Evolutionary conservation across 2,329 filamentous ascomycete genomes (phyloP), one percentile per base, ranked within the genome.

Genomic region (Lasiodiplodia sp.): DNA sequence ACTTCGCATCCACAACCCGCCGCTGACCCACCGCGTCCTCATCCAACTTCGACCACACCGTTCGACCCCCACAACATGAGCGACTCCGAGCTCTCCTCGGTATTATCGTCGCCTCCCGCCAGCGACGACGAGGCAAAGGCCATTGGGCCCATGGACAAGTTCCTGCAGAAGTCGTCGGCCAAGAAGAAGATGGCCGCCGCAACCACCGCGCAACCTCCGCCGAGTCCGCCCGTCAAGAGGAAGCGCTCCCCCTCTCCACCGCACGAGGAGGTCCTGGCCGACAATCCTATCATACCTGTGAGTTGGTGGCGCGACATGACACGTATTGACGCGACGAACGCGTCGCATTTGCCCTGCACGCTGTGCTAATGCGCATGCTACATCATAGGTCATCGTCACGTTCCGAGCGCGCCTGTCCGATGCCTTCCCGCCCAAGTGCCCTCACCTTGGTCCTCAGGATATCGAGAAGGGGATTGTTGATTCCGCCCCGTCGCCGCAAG

Each of bases 381-480:
- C 73, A 74, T 73, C 70, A 56, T 76, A 97, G 93, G 97, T 99
- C 82, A 92, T 99, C 80, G 93, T 98, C 73, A 97, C 97, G 93
- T 99, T 98, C 82, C 90, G 95, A 79, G 92, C 92, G 80, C 93
- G 96, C 77, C 98, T 99, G 81, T 90, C 87, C 81, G 94, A 97
- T 70, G 91, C 89, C 70, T 96, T 99, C 73, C 91, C 94, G 58
- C 91, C 94, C 80, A 96, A 93, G 38, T 86, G 97, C 44, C 87
- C 92, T 72, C 92, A 97, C 78, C 93, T 97, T 73, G 96, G 96
- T 25, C 96, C 96, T 14, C 95, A 99, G 81, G 96, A 99, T 80
- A 88, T 99, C 70, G 96, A 99, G 81, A 87, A 87, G 79, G 96
- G 96, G 64, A 88, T 97, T 64, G 88, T 90, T 70, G 92, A 95